These are phyloP conservation scores for Solanum appendiculatum DNA, from an alignment of 257 asterid species.

Conservation along the genomic window DNA sequence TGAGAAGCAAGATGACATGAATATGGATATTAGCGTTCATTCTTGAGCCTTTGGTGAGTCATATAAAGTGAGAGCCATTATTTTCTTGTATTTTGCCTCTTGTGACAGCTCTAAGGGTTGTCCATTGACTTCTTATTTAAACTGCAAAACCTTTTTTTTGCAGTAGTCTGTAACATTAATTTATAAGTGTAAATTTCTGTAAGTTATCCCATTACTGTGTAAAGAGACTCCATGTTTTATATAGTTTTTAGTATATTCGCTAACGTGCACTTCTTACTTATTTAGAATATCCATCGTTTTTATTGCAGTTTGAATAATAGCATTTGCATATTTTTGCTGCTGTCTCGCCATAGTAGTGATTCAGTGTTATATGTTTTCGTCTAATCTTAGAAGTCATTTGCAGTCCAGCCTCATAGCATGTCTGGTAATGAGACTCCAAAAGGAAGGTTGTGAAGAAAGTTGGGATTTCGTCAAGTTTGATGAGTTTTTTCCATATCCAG, in stretches of 20 bases:
- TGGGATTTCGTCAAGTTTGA: not conserved
- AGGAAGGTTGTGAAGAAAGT: not conserved
- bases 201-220: not conserved
- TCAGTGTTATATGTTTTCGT: not conserved
- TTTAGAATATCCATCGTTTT: not conserved
- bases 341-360: not conserved
- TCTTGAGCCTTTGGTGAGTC: conserved; percentile 27
- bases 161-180: not conserved
- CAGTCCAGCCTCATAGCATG: not conserved
- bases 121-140: not conserved
- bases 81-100: not conserved
- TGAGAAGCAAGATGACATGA: conserved; percentile 26
- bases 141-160: not conserved
- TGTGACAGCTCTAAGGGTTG: not conserved
- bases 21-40: conserved; percentile 8
- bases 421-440: not conserved
- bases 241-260: not conserved
- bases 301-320: not conserved
- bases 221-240: not conserved
- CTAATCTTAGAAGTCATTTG: not conserved
- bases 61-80: conserved; percentile 9
- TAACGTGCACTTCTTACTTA: not conserved
- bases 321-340: not conserved
- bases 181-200: conserved; percentile 2
- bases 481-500: not conserved